Evolutionary conservation across 192 early-diverging fungal species (phyloP).

Genomic region (Backusella morwellensis): DNA sequence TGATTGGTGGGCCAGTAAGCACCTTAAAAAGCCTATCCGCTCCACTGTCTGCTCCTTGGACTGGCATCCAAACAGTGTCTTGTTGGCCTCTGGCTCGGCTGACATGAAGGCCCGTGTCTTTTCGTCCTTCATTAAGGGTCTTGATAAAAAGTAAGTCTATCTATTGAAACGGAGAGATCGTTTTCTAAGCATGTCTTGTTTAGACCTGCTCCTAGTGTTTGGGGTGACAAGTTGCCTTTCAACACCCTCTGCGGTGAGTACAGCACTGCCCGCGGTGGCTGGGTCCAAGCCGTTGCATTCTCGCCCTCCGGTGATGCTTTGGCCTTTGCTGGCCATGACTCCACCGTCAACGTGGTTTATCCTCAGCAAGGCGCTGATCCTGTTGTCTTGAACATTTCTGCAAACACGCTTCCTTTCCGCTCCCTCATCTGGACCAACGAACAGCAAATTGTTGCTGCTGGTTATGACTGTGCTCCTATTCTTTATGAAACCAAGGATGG

Average conservation of each 20-base stretch:
- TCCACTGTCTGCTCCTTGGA: constrained; percentile 86
- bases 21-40: constrained; percentile 91
- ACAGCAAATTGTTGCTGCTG: constrained; percentile 78
- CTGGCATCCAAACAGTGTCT: constrained; percentile 97
- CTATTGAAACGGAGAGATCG: not conserved
- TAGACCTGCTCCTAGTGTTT: constrained; percentile 73
- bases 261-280: constrained; percentile 70
- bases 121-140: constrained; percentile 92
- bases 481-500: constrained; percentile 64
- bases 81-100: constrained; percentile 87
- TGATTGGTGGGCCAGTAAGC: constrained; percentile 97
- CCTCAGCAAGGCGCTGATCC: constrained; percentile 53
- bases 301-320: constrained; percentile 85
- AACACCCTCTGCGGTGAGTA: constrained; percentile 91
- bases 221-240: constrained; percentile 95
- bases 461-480: constrained; percentile 92
- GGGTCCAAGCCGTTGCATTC: constrained; percentile 92
- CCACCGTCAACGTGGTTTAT: constrained; percentile 74
- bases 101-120: constrained; percentile 93
- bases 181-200: not conserved
- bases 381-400: constrained; percentile 55
- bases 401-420: constrained; percentile 70
- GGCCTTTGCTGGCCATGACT: constrained; percentile 88
- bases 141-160: constrained; percentile 73
- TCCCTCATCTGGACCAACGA: constrained; percentile 79